Conservation (phyloP, 2,329 filamentous ascomycete species). For the Colletotrichum spaethianum region DNA sequence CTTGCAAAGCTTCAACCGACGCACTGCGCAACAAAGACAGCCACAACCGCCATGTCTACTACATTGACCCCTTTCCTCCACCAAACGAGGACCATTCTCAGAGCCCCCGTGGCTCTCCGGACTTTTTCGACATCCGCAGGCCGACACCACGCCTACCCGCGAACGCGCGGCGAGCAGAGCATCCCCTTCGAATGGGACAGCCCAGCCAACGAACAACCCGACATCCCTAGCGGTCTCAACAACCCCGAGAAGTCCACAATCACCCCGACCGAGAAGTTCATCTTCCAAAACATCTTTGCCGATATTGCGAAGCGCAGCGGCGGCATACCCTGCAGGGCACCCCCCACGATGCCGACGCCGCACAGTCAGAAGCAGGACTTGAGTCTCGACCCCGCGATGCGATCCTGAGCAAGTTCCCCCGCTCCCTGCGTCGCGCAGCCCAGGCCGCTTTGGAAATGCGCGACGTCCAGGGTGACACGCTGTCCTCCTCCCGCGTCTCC, state of each 20-base stretch:
- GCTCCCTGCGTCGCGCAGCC: constrained; percentile 56
- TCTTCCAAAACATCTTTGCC: constrained; percentile 72
- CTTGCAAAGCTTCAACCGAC: neutral
- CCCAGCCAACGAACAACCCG: constrained; percentile 42
- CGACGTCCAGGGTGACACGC: constrained; percentile 43
- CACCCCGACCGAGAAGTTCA: constrained; percentile 69
- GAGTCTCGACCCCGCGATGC: constrained; percentile 52
- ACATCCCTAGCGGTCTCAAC: constrained; percentile 42
- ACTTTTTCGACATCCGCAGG: constrained; percentile 39
- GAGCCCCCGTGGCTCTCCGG: constrained; percentile 45
- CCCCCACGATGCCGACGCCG: neutral
- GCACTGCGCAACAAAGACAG: neutral
- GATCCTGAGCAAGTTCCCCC: constrained; percentile 55
- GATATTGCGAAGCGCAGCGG: constrained; percentile 49
- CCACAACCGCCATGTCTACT: constrained; percentile 55
- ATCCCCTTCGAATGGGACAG: constrained; percentile 69
- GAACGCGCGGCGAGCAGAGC: constrained; percentile 43
- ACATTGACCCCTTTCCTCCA: constrained; percentile 78
- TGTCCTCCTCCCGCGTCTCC: neutral
- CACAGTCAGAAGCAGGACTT: constrained; percentile 48
- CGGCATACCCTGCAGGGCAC: constrained; percentile 46
- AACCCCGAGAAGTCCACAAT: constrained; percentile 62
- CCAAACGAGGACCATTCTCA: constrained; percentile 75
- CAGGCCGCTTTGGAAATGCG: constrained; percentile 57
- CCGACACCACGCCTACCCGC: constrained; percentile 43